A percentile compares a stretch with the other conserved stretches of the same genome.
Conservation (phyloP, 1,284 basidiomycete species). For the Pseudozyma hubeiensis region DNA sequence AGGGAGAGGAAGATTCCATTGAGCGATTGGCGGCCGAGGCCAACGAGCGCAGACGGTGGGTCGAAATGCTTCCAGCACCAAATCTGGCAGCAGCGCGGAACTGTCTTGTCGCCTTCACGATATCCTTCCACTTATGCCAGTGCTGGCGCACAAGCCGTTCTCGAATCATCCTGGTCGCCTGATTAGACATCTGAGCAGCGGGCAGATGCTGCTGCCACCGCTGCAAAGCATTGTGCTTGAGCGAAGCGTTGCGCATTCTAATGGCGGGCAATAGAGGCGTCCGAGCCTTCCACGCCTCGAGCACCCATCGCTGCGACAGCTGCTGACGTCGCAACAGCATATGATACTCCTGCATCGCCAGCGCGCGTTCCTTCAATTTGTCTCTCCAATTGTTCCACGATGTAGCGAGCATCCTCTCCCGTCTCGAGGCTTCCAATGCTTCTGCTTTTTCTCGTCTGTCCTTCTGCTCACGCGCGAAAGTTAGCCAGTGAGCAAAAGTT, state of each 20-base stretch:
- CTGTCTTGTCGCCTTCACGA: slow-evolving; percentile 7
- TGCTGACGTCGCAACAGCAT: slow-evolving; percentile 47
- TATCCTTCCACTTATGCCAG: slow-evolving; percentile 21
- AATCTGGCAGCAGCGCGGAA: slow-evolving; percentile 35
- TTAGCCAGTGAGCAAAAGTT: slow-evolving; percentile 37
- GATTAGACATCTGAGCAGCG: slow-evolving; percentile 15
- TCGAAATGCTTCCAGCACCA: slow-evolving; percentile 27
- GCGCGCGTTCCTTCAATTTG: slow-evolving; percentile 21
- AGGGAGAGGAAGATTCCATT: slow-evolving; percentile 24
- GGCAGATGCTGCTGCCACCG: slow-evolving; percentile 37
- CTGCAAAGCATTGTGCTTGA: slow-evolving; percentile 20
- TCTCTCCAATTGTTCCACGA: slow-evolving; percentile 32
- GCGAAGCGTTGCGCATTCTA: slow-evolving; percentile 35
- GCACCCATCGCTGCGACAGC: slow-evolving; percentile 12
- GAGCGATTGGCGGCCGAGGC: slow-evolving; percentile 28
- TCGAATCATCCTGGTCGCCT: slow-evolving; percentile 10
- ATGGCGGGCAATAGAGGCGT: slow-evolving; percentile 45
- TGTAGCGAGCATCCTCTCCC: slow-evolving; percentile 5
- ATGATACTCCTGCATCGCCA: slow-evolving; percentile 43
- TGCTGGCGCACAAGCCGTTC: not conserved
- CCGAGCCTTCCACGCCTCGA: slow-evolving; percentile 35
- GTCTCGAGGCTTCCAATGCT: not conserved
- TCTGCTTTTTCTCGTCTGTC: slow-evolving; percentile 26
- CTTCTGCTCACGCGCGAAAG: slow-evolving; percentile 14
- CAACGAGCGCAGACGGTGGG: slow-evolving; percentile 25